Evolutionary conservation across 805 yeast species (phyloP), one percentile per base, ranked within the genome.

Genomic region (Torulaspora indica): DNA sequence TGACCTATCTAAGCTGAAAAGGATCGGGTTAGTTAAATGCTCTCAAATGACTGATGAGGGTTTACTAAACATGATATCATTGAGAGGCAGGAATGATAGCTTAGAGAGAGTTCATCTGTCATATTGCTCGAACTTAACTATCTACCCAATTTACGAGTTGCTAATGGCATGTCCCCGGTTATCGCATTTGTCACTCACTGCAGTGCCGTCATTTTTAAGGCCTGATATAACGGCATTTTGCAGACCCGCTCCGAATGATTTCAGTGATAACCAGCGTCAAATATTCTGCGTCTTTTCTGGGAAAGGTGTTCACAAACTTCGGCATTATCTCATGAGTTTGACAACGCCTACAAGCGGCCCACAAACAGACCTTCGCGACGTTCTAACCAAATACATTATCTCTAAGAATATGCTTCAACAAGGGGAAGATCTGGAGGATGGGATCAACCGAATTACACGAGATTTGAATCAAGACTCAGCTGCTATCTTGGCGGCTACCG

Each of bases 21-120:
- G 98, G 65, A 89, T 91, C 36, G 98, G 98, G 0, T 71, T 91
- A 39, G 98, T 93, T 18, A 91, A 90, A 63, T 91, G 98, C 65
- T 76, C 78, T 14, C 79, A 85, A 58, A 87, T 91, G 54, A 84
- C 95, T 4, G 97, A 91, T 63, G 79, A 76, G 38, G 97, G 98
- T 1, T 75, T 85, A 40, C 70, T 75, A 52, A 82, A 77, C 52
- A 75, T 78, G 66, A 91, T 78, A 31, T 78, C 76, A 54, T 74
- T 79, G 50, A 74, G 86, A 43, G 85, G 85, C 8, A 75, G 74
- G 45, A 88, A 82, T 51, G 95, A 85, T 61, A 81, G 93, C 34
- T 70, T 91, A 42, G 98, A 93, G 67, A 77, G 98, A 49, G 90
- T 93, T 8, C 98, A 91, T 69, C 74, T 91, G 45, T 85, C 95